Evolutionary conservation across 2,329 filamentous ascomycete genomes (phyloP).

Genomic region (Fusarium sp.): DNA sequence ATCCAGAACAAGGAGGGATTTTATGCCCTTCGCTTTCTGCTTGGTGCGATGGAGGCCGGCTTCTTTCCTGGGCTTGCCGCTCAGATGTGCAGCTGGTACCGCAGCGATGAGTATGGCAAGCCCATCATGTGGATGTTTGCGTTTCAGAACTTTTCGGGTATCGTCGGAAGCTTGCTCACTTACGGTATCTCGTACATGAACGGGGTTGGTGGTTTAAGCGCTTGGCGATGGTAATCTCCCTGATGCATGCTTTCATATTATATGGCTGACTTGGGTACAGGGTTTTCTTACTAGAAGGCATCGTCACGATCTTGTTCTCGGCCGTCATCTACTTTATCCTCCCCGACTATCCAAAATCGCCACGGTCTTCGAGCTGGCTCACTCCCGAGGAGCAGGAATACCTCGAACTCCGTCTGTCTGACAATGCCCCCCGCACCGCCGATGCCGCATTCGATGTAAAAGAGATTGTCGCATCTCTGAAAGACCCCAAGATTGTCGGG

Average conservation of each 20-base stretch:
- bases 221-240: slow-evolving; percentile 41
- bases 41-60: slow-evolving; percentile 51
- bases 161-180: slow-evolving; percentile 53
- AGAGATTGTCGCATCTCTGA: slow-evolving; percentile 55
- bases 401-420: slow-evolving; percentile 56
- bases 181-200: slow-evolving; percentile 52
- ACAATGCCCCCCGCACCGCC: slow-evolving; percentile 56
- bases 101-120: slow-evolving; percentile 60
- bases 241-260: not conserved
- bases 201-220: slow-evolving; percentile 43
- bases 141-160: slow-evolving; percentile 50
- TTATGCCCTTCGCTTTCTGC: slow-evolving; percentile 26
- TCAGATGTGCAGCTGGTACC: slow-evolving; percentile 63
- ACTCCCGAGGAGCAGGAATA: slow-evolving; percentile 58
- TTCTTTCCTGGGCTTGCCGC: slow-evolving; percentile 58
- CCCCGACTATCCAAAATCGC: slow-evolving; percentile 60
- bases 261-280: slow-evolving; percentile 1
- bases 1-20: slow-evolving; percentile 13
- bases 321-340: slow-evolving; percentile 40
- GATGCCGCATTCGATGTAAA: slow-evolving; percentile 55
- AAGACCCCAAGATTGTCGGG: slow-evolving; percentile 40
- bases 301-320: slow-evolving; percentile 56
- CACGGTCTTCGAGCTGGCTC: slow-evolving; percentile 50
- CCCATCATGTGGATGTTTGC: slow-evolving; percentile 62
- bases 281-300: slow-evolving; percentile 63